Conservation (phyloP, 768 basidiomycete genomes). For the Guyanaporus albipodus region DNA sequence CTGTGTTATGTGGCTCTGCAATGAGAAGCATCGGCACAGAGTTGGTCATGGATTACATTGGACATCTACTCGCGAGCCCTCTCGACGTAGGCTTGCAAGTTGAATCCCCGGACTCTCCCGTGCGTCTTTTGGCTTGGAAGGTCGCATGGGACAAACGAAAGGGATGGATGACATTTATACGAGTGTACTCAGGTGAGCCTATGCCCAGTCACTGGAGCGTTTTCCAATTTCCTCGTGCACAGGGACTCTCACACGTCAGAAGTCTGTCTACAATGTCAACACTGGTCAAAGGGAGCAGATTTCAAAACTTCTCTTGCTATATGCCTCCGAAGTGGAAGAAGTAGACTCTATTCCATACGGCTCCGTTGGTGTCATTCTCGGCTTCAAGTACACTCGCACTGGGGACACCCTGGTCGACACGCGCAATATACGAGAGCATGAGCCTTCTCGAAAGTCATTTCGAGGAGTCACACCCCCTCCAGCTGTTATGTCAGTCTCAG, state of each 20-base stretch:
- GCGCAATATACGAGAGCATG: conserved; percentile 33
- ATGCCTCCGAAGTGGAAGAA: conserved; percentile 71
- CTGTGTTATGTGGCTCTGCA: conserved; percentile 82
- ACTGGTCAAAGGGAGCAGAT: conserved; percentile 68
- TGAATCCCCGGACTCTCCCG: conserved; percentile 44
- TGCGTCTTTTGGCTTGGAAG: conserved; percentile 81
- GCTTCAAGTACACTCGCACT: conserved; percentile 79
- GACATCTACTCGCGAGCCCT: conserved; percentile 76
- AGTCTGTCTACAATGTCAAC: conserved; percentile 57
- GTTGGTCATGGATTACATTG: conserved; percentile 75
- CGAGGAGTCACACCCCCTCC: conserved; percentile 71
- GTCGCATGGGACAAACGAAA: conserved; percentile 77
- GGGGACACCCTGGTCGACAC: conserved; percentile 77
- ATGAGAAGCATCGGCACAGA: conserved; percentile 79
- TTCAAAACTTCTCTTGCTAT: conserved; percentile 72
- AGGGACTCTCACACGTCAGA: conserved; percentile 67
- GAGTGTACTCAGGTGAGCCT: conserved; percentile 76
- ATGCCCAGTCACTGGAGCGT: neutral
- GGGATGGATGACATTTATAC: conserved; percentile 93
- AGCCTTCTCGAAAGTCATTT: conserved; percentile 39
- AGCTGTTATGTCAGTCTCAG: conserved; percentile 81
- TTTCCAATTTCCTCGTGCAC: conserved; percentile 2
- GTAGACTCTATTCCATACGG: conserved; percentile 79
- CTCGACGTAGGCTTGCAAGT: conserved; percentile 53
- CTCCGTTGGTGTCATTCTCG: conserved; percentile 79